A percentile compares a stretch with the other conserved stretches of the same genome.
Conservation (phyloP, 2,329 filamentous ascomycete genomes). For the Incumbomyces lentus region DNA sequence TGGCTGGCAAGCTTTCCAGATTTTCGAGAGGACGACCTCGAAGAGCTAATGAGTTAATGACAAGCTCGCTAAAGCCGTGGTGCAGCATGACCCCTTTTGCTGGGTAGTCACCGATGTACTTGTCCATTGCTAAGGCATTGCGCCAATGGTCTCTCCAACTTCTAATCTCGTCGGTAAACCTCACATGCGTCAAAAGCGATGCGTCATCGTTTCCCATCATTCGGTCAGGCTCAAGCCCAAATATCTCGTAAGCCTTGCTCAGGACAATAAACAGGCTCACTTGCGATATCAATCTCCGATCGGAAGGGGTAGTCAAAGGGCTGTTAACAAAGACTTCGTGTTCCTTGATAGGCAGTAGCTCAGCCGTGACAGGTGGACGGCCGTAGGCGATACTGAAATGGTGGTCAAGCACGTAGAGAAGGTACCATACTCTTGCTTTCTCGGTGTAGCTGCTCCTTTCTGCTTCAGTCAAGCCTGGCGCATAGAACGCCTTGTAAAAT, state of each 20-base stretch:
- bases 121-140: conserved; percentile 15
- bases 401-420: conserved; percentile 56
- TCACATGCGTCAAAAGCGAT: conserved; percentile 35
- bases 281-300: conserved; percentile 48
- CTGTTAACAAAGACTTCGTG: conserved; percentile 48
- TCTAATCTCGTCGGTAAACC: conserved; percentile 40
- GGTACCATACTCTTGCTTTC: conserved; percentile 50
- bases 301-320: conserved; percentile 42
- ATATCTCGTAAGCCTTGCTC: conserved; percentile 45
- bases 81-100: conserved; percentile 37
- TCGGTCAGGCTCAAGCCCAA: conserved; percentile 40
- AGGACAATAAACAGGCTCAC: conserved; percentile 50
- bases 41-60: conserved; percentile 38
- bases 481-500: conserved; percentile 40
- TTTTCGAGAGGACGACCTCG: conserved; percentile 34
- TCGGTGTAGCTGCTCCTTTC: conserved; percentile 31
- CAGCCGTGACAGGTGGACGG: conserved; percentile 47
- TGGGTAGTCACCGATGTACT: conserved; percentile 20
- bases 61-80: conserved; percentile 44
- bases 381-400: conserved; percentile 55
- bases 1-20: conserved; percentile 22
- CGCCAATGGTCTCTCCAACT: conserved; percentile 43
- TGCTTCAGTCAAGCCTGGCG: conserved; percentile 32
- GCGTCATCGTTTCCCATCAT: conserved; percentile 19
- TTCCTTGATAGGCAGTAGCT: conserved; percentile 47